Evolutionary conservation across 1,284 basidiomycete species (phyloP).

Genomic region (Cystobasidium slooffiae): DNA sequence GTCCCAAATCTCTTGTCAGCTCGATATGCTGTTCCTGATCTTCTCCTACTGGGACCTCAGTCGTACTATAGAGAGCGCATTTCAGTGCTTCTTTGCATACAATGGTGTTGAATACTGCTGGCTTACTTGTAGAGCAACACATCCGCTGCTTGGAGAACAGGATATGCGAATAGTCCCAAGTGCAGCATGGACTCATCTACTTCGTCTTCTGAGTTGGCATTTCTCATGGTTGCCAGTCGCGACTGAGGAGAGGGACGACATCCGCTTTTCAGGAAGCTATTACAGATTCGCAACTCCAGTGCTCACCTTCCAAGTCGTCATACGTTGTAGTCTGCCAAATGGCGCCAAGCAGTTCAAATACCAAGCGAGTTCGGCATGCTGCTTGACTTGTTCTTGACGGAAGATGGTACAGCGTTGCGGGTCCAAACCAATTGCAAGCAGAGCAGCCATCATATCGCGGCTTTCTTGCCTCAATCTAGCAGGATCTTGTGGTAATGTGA

Average conservation of each 20-base stretch:
- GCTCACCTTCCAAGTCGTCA: constrained; percentile 99
- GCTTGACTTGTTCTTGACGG: constrained; percentile 83
- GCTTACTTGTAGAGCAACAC: constrained; percentile 79
- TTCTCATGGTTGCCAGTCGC: constrained; percentile 73
- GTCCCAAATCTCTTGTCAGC: constrained; percentile 79
- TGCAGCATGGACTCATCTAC: constrained; percentile 81
- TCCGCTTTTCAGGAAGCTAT: neutral
- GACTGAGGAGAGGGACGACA: constrained; percentile 62
- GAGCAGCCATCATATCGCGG: constrained; percentile 76
- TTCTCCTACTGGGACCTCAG: constrained; percentile 92
- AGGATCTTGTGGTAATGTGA: constrained; percentile 87
- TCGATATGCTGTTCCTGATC: constrained; percentile 95
- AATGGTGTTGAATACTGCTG: neutral
- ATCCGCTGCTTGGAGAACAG: constrained; percentile 91
- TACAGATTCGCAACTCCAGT: too few species aligned
- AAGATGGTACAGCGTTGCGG: constrained; percentile 77
- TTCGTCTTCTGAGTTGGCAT: constrained; percentile 73
- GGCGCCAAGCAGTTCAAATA: constrained; percentile 82
- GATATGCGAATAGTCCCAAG: constrained; percentile 86
- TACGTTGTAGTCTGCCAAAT: constrained; percentile 78
- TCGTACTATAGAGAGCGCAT: constrained; percentile 65
- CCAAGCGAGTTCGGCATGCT: constrained; percentile 91
- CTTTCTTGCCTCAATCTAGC: constrained; percentile 66
- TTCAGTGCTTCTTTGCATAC: neutral
- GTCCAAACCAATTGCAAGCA: constrained; percentile 85